phyloP scores from a whole-genome alignment of 1,139 yeast species.

The Zygosaccharomyces sapae region DNA sequence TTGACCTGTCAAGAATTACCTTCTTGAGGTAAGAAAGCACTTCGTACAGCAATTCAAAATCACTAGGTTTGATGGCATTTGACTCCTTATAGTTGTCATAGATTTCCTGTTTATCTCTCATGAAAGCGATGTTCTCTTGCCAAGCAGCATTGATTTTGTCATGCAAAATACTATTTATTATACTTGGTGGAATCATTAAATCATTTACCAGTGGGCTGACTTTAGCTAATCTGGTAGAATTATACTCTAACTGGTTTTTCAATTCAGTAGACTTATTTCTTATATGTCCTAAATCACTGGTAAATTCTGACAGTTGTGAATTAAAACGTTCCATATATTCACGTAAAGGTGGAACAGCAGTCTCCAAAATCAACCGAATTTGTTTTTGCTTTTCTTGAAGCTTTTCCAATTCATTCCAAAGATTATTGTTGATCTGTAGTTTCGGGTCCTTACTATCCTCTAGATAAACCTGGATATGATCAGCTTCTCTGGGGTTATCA shows the following conservation, averaged over 20 bases:
- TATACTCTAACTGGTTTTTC: conserved; percentile 52
- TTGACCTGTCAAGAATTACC: conserved; percentile 62
- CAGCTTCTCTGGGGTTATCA: conserved; percentile 3
- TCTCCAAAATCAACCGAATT: conserved; percentile 19
- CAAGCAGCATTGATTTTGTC: conserved; percentile 50
- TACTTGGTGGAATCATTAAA: conserved; percentile 67
- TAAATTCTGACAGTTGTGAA: conserved; percentile 51
- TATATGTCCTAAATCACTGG: conserved; percentile 54
- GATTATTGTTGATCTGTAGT: conserved; percentile 12
- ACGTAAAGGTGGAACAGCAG: conserved; percentile 28
- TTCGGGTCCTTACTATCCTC: conserved; percentile 16
- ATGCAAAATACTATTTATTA: conserved; percentile 47
- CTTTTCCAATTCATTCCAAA: conserved; percentile 18
- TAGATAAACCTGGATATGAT: conserved; percentile 14
- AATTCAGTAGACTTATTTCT: conserved; percentile 57
- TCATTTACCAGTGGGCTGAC: conserved; percentile 71
- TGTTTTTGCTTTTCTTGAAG: conserved; percentile 21
- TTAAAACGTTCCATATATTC: conserved; percentile 44
- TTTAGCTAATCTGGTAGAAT: conserved; percentile 49
- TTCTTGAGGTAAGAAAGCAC: conserved; percentile 38
- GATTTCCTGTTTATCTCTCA: conserved; percentile 54
- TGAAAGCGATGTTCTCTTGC: conserved; percentile 56
- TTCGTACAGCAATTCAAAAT: conserved; percentile 26
- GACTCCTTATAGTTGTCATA: conserved; percentile 38
- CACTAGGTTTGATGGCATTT: conserved; percentile 26